A percentile compares a stretch with the other conserved stretches of the same genome.
Evolutionary conservation across 1,284 basidiomycete genomes (phyloP).

Genomic region (Pseudozyma flocculosa): DNA sequence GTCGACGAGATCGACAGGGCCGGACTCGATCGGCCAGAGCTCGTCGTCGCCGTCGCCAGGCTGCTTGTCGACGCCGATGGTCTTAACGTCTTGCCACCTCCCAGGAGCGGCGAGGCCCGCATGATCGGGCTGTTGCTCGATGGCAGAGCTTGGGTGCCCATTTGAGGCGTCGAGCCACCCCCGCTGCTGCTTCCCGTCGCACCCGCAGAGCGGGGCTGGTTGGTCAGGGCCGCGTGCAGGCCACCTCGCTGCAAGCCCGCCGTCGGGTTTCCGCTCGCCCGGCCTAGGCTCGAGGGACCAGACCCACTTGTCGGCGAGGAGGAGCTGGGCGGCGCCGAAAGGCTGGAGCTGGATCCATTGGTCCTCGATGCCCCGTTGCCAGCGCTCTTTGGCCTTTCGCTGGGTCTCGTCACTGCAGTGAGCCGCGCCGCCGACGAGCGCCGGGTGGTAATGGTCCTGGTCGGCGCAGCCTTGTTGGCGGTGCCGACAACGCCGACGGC

Average conservation of each 20-base stretch:
- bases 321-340: no score
- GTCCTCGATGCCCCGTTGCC: neutral
- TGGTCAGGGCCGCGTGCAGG: constrained; percentile 27
- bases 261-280: no score
- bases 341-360: no score
- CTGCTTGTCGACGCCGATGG: constrained; percentile 21
- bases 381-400: neutral
- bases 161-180: constrained; percentile 13
- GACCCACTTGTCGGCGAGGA: neutral
- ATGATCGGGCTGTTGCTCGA: constrained; percentile 5
- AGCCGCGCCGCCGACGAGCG: constrained; percentile 11
- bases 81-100: constrained; percentile 7
- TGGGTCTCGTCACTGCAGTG: neutral
- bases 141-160: constrained; percentile 13
- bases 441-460: constrained; percentile 20
- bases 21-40: constrained; percentile 23
- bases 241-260: constrained; percentile 10
- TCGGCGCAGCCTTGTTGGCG: constrained; percentile 9
- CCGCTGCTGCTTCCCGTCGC: constrained; percentile 5
- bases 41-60: constrained; percentile 15
- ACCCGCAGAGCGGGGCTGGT: constrained; percentile 3
- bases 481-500: neutral
- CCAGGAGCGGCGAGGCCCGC: constrained; percentile 15
- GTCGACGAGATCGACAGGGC: constrained; percentile 18
- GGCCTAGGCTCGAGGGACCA: neutral